These are phyloP conservation scores for Psilocybe subaeruginosa DNA, from an alignment of 768 basidiomycete genomes.

Conservation along the genomic window DNA sequence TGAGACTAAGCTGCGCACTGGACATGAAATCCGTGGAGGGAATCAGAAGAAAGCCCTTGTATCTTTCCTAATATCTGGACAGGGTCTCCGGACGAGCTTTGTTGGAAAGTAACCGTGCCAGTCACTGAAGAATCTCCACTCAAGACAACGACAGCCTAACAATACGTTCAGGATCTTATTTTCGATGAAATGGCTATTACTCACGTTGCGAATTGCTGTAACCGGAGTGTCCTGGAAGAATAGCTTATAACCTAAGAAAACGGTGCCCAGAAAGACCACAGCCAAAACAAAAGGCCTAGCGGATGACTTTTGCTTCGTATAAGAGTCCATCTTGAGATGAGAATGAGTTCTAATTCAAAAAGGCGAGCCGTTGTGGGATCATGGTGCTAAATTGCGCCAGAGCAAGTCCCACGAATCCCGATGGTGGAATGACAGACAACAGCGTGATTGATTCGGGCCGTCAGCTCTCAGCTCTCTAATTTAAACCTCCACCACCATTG, in stretches of 20 bases:
- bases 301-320: slow-evolving; percentile 8
- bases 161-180: neutral
- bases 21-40: slow-evolving; percentile 77
- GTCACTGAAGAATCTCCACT: slow-evolving; percentile 60
- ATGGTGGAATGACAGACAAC: neutral
- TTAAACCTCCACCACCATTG: too few relatives aligned
- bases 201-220: neutral
- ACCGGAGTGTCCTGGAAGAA: slow-evolving; percentile 2
- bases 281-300: slow-evolving; percentile 4
- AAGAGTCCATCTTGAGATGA: slow-evolving; percentile 5
- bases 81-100: slow-evolving; percentile 47
- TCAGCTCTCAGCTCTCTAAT: neutral
- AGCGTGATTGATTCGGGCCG: neutral
- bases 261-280: slow-evolving; percentile 1
- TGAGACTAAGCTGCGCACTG: slow-evolving; percentile 54
- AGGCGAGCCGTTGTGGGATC: neutral
- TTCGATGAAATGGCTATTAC: neutral
- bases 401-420: neutral
- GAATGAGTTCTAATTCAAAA: neutral
- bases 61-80: slow-evolving; percentile 69
- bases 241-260: slow-evolving; percentile 7
- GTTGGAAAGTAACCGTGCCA: slow-evolving; percentile 71
- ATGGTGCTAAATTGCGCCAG: neutral
- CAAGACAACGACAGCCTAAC: slow-evolving; percentile 52
- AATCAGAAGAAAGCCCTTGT: slow-evolving; percentile 56